Percentiles rank a stretch among this genome's conserved stretches.
These are phyloP conservation scores for Pythium rhizo-oryzae DNA, from an alignment of 352 stramenopile species.

Conservation along the genomic window DNA sequence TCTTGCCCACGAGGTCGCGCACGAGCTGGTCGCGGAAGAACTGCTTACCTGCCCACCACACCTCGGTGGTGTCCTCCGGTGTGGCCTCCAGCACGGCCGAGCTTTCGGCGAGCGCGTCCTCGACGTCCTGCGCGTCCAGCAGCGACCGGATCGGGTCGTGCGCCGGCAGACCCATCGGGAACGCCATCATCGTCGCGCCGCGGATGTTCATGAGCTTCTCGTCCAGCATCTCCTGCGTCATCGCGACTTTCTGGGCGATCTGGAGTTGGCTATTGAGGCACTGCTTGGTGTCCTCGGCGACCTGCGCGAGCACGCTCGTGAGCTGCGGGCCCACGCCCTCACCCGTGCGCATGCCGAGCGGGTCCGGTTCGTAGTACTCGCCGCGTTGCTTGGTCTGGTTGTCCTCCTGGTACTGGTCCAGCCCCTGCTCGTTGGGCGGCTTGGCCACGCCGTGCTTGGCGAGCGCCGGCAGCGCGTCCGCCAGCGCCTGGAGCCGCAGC, in stretches of 20 bases:
- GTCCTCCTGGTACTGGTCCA: conserved; percentile 86
- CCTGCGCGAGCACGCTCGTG: conserved; percentile 69
- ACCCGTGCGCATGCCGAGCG: conserved; percentile 83
- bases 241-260: conserved; percentile 60
- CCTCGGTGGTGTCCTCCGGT: conserved; percentile 80
- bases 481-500: conserved; percentile 69
- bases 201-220: conserved; percentile 95
- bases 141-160: conserved; percentile 89
- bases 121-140: conserved; percentile 70
- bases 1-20: conserved; percentile 92
- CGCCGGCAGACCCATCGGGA: conserved; percentile 93
- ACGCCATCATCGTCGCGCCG: conserved; percentile 93
- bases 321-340: conserved; percentile 89
- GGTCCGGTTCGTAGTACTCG: conserved; percentile 87
- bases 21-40: conserved; percentile 92
- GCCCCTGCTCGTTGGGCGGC: conserved; percentile 73
- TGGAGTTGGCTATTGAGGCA: conserved; percentile 74
- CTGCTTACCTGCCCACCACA: conserved; percentile 97
- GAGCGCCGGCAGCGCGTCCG: conserved; percentile 78
- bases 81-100: conserved; percentile 80
- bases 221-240: conserved; percentile 65
- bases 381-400: conserved; percentile 54
- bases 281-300: conserved; percentile 75
- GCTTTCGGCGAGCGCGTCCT: conserved; percentile 65
- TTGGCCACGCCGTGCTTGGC: conserved; percentile 89